These are phyloP conservation scores for Helianthus tuberosus DNA, from an alignment of 129 eudicot species.

Conservation along the genomic window DNA sequence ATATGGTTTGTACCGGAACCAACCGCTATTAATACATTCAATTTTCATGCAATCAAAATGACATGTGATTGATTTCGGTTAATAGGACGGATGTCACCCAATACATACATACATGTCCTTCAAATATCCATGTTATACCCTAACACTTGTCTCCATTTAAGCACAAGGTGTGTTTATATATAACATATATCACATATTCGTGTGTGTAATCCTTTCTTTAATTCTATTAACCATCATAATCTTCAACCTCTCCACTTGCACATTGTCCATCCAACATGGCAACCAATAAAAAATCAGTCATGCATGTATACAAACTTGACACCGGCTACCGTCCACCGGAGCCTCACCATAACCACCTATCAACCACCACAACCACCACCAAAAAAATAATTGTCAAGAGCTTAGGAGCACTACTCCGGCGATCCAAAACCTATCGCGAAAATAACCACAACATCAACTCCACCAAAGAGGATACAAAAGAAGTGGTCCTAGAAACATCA, in stretches of 20 bases:
- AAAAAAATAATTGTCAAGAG: constrained; percentile 36
- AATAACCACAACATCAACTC: background rate
- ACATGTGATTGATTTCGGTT: too few relatives aligned
- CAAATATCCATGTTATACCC: too few relatives aligned
- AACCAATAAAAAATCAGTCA: constrained; percentile 37
- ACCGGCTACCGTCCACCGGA: constrained; percentile 47
- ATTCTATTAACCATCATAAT: constrained; percentile 3
- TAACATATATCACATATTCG: background rate
- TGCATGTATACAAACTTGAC: constrained; percentile 67
- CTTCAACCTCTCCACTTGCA: too few relatives aligned
- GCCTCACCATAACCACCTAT: constrained; percentile 3
- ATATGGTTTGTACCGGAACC: too few relatives aligned
- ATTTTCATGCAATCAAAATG: too few relatives aligned
- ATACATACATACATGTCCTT: too few relatives aligned
- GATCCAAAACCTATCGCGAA: constrained; percentile 52
- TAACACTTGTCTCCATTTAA: too few relatives aligned
- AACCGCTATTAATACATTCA: too few relatives aligned
- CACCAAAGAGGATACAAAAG: constrained; percentile 30
- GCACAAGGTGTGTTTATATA: background rate
- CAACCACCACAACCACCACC: constrained; percentile 28
- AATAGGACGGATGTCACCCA: too few relatives aligned
- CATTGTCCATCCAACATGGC: too few relatives aligned
- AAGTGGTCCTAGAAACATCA: constrained; percentile 33
- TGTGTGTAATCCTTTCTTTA: background rate
- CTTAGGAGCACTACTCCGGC: constrained; percentile 36